These are phyloP conservation scores for Sclerotinia spermophila DNA, from an alignment of 2,329 filamentous ascomycete genomes.

Conservation along the genomic window DNA sequence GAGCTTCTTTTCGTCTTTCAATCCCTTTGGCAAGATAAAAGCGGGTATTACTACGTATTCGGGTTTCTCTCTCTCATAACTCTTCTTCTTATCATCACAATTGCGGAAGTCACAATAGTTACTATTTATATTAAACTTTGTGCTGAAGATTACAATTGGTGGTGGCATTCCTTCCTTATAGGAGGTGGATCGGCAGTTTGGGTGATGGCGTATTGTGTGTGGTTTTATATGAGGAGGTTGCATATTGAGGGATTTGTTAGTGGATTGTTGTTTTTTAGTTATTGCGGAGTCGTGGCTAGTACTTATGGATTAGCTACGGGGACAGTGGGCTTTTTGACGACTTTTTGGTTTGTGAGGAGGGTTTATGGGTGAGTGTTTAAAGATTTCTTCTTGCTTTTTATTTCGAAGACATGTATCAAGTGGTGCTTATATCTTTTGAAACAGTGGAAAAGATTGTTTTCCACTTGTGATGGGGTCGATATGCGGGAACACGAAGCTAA, in stretches of 20 bases:
- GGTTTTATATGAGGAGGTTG: slow-evolving; percentile 78
- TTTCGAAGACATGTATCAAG: too few relatives aligned
- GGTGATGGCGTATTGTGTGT: slow-evolving; percentile 79
- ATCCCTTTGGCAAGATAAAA: slow-evolving; percentile 86
- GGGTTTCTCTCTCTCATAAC: slow-evolving; percentile 76
- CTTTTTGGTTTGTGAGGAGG: slow-evolving; percentile 77
- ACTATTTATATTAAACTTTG: slow-evolving; percentile 80
- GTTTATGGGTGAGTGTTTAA: slow-evolving; percentile 67
- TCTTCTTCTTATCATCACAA: slow-evolving; percentile 67
- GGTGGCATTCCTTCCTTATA: slow-evolving; percentile 83
- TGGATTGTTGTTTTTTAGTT: slow-evolving; percentile 78
- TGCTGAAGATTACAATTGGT: slow-evolving; percentile 85
- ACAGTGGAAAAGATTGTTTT: not conserved
- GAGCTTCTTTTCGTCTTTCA: slow-evolving; percentile 85
- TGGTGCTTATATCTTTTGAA: not conserved
- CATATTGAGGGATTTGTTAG: slow-evolving; percentile 79
- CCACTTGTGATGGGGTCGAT: too few relatives aligned
- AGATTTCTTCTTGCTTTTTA: not conserved
- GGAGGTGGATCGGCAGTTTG: slow-evolving; percentile 74
- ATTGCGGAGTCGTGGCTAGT: slow-evolving; percentile 75
- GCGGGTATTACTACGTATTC: slow-evolving; percentile 88
- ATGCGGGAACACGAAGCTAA: not conserved
- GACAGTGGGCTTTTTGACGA: slow-evolving; percentile 79
- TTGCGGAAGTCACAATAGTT: slow-evolving; percentile 80
- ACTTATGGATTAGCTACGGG: slow-evolving; percentile 80